These are phyloP conservation scores for Paradendryphiella salina DNA, from an alignment of 2,329 filamentous ascomycete species.

Conservation along the genomic window DNA sequence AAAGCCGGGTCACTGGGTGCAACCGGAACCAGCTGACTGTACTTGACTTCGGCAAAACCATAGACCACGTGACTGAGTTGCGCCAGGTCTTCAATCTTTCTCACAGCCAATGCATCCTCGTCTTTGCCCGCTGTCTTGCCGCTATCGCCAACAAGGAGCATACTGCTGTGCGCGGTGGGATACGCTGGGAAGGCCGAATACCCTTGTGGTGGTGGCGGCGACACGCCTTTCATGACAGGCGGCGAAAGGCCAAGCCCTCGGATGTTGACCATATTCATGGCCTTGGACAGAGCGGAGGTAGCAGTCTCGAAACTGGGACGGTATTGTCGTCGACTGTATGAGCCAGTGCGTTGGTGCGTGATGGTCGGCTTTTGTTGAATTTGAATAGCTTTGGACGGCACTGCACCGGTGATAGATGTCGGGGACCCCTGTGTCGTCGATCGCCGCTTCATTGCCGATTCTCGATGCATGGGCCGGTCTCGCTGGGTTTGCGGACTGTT, in stretches of 20 bases:
- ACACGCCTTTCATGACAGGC: slow-evolving; percentile 63
- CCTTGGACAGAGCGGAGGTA: slow-evolving; percentile 91
- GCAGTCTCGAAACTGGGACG: slow-evolving; percentile 73
- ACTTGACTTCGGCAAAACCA: slow-evolving; percentile 97
- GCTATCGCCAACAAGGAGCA: slow-evolving; percentile 66
- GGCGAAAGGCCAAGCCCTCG: slow-evolving; percentile 72
- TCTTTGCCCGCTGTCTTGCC: slow-evolving; percentile 66
- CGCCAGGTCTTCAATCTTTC: slow-evolving; percentile 86
- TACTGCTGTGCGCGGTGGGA: slow-evolving; percentile 70
- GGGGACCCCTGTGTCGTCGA: slow-evolving; percentile 77
- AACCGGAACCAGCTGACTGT: slow-evolving; percentile 90
- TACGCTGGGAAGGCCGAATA: slow-evolving; percentile 86
- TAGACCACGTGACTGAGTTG: slow-evolving; percentile 95
- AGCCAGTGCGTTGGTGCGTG: slow-evolving; percentile 71
- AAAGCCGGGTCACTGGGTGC: slow-evolving; percentile 74
- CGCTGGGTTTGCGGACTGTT: slow-evolving; percentile 68
- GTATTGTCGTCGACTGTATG: slow-evolving; percentile 78
- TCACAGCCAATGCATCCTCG: slow-evolving; percentile 77
- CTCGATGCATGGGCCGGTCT: slow-evolving; percentile 55
- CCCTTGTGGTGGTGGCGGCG: slow-evolving; percentile 72
- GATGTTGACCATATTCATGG: slow-evolving; percentile 87
- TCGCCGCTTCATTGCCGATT: slow-evolving; percentile 70
- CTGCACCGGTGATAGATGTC: slow-evolving; percentile 68
- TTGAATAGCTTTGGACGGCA: slow-evolving; percentile 74
- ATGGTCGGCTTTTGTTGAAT: slow-evolving; percentile 67